Percentiles rank a stretch among this genome's conserved stretches.
phyloP scores from a whole-genome alignment of 108 stramenopile species.

The Nitzschia sp. region DNA sequence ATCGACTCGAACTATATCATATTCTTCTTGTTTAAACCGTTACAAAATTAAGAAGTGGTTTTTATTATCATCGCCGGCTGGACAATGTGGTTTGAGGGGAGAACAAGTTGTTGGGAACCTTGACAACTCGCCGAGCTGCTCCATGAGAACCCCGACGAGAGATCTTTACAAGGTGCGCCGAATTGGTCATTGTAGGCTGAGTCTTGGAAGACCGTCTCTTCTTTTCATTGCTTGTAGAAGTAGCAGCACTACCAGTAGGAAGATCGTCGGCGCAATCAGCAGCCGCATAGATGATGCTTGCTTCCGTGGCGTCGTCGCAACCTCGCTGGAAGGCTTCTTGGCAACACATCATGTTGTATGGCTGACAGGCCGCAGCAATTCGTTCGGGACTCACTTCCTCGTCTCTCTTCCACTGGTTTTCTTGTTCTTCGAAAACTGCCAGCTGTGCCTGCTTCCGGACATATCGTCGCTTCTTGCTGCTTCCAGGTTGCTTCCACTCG shows the following conservation, averaged over 20 bases:
- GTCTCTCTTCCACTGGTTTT: neutral
- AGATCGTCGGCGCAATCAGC: neutral
- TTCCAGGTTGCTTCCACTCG: slow-evolving; percentile 1
- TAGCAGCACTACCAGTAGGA: neutral
- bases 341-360: neutral
- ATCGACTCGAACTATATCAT: no score
- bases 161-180: no score
- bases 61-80: no score
- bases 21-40: no score
- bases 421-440: slow-evolving; percentile 1
- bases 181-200: neutral
- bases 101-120: no score
- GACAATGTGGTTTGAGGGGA: no score
- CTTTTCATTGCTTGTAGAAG: neutral
- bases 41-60: no score
- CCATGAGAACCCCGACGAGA: no score
- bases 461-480: neutral
- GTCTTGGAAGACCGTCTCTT: neutral
- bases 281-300: neutral
- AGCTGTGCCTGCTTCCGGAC: neutral
- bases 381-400: neutral
- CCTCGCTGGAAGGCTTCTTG: neutral
- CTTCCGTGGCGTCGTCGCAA: neutral
- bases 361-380: neutral
- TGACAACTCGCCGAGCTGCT: no score